Conservation (phyloP, 768 basidiomycete genomes). For the Tricholoma bakamatsutake region DNA sequence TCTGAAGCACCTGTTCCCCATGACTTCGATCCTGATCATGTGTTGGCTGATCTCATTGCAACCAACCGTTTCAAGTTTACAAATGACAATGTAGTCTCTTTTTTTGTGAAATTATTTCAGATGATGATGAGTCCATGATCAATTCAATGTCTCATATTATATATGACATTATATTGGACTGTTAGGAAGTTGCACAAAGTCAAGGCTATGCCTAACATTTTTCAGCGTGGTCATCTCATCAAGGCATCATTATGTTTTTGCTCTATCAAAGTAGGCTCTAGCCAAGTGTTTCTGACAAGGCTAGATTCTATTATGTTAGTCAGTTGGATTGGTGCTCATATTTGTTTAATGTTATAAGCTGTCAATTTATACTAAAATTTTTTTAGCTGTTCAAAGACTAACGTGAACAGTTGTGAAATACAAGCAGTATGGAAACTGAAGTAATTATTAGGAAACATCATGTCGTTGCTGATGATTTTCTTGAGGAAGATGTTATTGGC, state of each 20-base stretch:
- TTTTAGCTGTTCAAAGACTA: neutral
- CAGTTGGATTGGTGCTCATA: neutral
- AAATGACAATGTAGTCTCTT: neutral
- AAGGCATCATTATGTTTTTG: neutral
- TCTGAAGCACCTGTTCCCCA: too few relatives aligned
- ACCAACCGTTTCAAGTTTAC: too few relatives aligned
- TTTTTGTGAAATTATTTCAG: neutral
- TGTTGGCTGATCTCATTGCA: too few relatives aligned
- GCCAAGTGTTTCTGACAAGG: neutral
- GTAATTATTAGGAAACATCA: neutral
- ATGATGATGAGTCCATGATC: neutral
- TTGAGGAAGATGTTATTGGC: neutral
- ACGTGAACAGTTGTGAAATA: neutral
- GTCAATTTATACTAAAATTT: neutral
- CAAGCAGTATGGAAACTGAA: neutral
- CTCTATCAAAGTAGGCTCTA: neutral
- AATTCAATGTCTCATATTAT: neutral
- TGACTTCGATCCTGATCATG: too few relatives aligned
- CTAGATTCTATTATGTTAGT: neutral
- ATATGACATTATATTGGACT: too few relatives aligned
- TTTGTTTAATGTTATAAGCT: neutral
- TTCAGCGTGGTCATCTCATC: neutral
- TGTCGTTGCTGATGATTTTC: neutral
- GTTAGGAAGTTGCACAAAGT: neutral
- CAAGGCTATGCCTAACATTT: neutral